Percentiles rank a stretch among this genome's conserved stretches.
These are phyloP conservation scores for Plasmodium gonderi DNA, from an alignment of 169 alveolate species.

Conservation along the genomic window DNA sequence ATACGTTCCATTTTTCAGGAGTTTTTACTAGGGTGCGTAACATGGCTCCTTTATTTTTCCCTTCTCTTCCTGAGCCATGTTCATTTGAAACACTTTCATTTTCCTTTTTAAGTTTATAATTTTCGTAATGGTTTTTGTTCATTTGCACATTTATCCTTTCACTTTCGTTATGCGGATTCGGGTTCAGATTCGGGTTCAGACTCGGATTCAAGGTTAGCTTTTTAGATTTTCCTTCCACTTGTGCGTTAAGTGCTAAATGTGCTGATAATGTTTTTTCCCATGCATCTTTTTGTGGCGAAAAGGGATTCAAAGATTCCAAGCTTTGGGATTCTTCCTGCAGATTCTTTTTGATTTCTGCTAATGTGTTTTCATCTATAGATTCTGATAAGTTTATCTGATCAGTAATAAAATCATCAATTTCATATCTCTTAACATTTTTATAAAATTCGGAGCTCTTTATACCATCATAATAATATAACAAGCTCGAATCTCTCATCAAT, in stretches of 20 bases:
- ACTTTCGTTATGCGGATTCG: neutral
- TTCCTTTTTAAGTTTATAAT: neutral
- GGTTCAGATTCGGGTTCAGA: too few species aligned
- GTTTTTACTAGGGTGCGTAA: neutral
- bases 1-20: neutral
- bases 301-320: neutral
- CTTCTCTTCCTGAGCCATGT: neutral
- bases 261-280: too few species aligned
- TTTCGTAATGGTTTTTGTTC: neutral
- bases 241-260: too few species aligned
- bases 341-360: neutral
- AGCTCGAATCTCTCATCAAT: neutral
- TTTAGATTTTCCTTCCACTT: neutral
- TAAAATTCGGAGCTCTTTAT: neutral
- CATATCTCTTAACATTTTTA: neutral
- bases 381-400: neutral
- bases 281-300: neutral
- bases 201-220: neutral
- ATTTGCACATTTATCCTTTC: neutral
- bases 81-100: neutral
- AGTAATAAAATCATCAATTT: neutral
- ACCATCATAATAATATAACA: conserved; percentile 9
- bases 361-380: neutral
- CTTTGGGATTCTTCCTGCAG: neutral
- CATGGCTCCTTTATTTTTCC: neutral